phyloP scores from a whole-genome alignment of 768 basidiomycete genomes.

The Filobasidium floriforme region DNA sequence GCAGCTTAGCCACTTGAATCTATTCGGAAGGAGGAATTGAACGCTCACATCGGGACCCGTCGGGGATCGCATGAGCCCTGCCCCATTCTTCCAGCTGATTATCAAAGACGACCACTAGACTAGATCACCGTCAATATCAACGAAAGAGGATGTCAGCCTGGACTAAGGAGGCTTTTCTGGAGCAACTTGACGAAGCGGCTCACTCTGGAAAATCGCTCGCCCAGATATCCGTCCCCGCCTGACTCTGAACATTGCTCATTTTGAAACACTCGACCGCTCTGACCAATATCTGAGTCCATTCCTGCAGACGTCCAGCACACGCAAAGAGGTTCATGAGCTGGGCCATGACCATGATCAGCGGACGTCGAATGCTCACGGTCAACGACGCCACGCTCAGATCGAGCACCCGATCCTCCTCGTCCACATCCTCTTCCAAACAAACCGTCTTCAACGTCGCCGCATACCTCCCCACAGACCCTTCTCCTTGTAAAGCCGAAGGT shows the following conservation, averaged over 20 bases:
- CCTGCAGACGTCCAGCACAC: conserved; percentile 17
- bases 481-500: conserved; percentile 24
- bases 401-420: neutral
- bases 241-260: conserved; percentile 10
- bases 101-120: conserved; percentile 23
- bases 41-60: neutral
- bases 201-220: conserved; percentile 17
- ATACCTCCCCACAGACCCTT: conserved; percentile 25
- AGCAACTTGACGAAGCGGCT: too few species aligned
- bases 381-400: neutral
- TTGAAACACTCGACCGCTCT: conserved; percentile 27
- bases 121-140: neutral
- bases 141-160: neutral
- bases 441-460: conserved; percentile 16
- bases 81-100: conserved; percentile 29
- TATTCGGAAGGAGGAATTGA: neutral
- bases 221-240: neutral
- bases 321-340: neutral
- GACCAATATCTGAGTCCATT: conserved; percentile 34
- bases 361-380: neutral
- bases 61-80: neutral
- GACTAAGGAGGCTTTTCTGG: too few species aligned
- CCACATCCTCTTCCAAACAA: neutral
- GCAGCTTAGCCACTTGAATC: neutral
- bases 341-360: neutral